Evolutionary conservation across 352 stramenopile genomes (phyloP), one percentile per base, ranked within the genome.

Genomic region (Globisporangium orthogonon): DNA sequence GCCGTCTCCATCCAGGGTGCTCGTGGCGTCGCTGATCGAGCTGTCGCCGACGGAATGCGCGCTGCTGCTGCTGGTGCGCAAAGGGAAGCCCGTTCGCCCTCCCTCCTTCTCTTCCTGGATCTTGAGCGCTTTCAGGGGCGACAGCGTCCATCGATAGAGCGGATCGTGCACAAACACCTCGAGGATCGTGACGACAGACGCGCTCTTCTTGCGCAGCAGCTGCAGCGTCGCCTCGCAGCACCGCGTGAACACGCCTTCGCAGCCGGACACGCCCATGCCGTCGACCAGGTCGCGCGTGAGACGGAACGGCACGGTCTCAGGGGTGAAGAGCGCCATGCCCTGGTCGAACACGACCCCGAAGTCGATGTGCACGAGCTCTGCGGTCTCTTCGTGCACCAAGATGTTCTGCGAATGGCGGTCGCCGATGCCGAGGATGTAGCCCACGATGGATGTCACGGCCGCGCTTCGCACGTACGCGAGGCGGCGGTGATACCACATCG

Each of bases 331-430:
- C 58, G 81, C 82, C 84, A 95, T 92, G 7, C 83, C 86, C 62
- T 99, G 97, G 62, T 99, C 98, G 79, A 99, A 99, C 11, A 99
- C 95, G 46, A 99, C 96, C 10, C 98, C 98, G 80, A 99, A 99
- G 73, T 99, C 98, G 66, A 99, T 99, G 67, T 99, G 98, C 41
- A 99, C 94, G 33, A 99, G 75, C 72, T 99, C 97, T 11, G 89
- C 97, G 2, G 95, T 99, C 40, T 89, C 89, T 48, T 98, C 81
- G 60, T 99, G 92, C 54, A 99, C 91, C 44, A 99, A 71, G 66
- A 99, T 99, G 67, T 99, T 99, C 52, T 96, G 88, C 29, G 87
- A 89, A 60, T 99, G 98, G 5, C 98, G 89, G 76, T 99, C 98
- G 28, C 98, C 98, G 62, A 99, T 99, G 9, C 97, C 96, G 28